Evolutionary conservation across 2,329 filamentous ascomycete species (phyloP).

Genomic region (Ustulina deusta): DNA sequence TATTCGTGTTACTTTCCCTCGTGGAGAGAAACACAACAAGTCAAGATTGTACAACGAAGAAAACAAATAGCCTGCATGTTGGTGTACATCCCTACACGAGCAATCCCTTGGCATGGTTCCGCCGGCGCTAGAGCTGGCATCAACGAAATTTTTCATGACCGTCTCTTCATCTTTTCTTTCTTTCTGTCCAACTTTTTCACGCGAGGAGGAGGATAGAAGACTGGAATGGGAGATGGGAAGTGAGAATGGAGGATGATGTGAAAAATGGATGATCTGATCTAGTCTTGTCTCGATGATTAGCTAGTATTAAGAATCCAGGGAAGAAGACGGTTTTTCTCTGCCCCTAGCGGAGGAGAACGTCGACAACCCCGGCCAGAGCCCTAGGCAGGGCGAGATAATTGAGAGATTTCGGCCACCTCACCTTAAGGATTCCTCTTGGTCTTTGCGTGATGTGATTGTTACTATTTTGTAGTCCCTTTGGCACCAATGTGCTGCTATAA

Average conservation of each 20-base stretch:
- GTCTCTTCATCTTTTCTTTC: conserved; percentile 9
- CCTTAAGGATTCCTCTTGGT: not conserved
- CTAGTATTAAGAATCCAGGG: conserved; percentile 35
- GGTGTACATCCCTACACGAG: conserved; percentile 17
- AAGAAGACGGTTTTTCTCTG: conserved; percentile 29
- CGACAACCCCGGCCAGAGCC: conserved; percentile 41
- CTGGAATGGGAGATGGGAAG: conserved; percentile 16
- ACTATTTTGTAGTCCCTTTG: not conserved
- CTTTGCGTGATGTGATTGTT: conserved; percentile 21
- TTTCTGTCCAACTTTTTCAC: conserved; percentile 20
- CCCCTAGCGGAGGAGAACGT: conserved; percentile 29
- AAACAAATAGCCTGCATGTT: conserved; percentile 35
- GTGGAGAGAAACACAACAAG: conserved; percentile 3
- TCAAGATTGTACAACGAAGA: conserved; percentile 25
- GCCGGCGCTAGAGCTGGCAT: conserved; percentile 39
- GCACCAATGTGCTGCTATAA: not conserved
- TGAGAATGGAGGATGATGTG: conserved; percentile 32
- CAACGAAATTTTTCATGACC: conserved; percentile 28
- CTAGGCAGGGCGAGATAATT: conserved; percentile 46
- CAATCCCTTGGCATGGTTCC: conserved; percentile 40
- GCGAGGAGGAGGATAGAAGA: conserved; percentile 20
- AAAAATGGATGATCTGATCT: conserved; percentile 38
- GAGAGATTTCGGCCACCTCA: conserved; percentile 48
- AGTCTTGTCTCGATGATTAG: conserved; percentile 38
- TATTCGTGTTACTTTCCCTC: not conserved